Conservation (phyloP, 371 early-diverging fungal genomes). For the Dentiscutata heterogama region DNA sequence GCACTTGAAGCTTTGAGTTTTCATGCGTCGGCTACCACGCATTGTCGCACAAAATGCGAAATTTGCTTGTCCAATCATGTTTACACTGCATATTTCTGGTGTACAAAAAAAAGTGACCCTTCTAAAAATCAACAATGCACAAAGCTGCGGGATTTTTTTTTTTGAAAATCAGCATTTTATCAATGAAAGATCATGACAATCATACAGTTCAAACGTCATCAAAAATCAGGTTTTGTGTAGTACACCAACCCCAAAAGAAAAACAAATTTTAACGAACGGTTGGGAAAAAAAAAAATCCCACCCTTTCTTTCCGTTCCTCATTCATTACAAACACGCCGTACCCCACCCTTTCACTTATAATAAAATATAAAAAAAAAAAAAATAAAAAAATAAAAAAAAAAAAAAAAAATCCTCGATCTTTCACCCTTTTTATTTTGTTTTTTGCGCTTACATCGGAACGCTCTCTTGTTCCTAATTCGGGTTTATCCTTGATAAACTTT, state of each 20-base stretch:
- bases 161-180: not conserved
- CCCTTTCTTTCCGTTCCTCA: slow-evolving; percentile 1
- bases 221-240: slow-evolving; percentile 18
- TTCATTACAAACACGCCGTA: not conserved
- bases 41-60: too few relatives aligned
- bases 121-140: too few relatives aligned
- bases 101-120: too few relatives aligned
- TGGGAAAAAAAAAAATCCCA: slow-evolving; percentile 15
- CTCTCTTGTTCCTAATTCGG: slow-evolving; percentile 22
- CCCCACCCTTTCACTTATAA: not conserved
- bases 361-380: not conserved
- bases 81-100: too few relatives aligned
- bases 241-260: slow-evolving; percentile 18
- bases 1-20: too few relatives aligned
- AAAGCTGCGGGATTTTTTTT: not conserved
- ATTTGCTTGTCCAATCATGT: too few relatives aligned
- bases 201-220: slow-evolving; percentile 1
- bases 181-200: slow-evolving; percentile 1
- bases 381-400: not conserved
- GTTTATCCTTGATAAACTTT: slow-evolving; percentile 32
- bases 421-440: slow-evolving; percentile 3
- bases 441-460: slow-evolving; percentile 28
- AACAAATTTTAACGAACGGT: slow-evolving; percentile 31
- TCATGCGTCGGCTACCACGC: too few relatives aligned
- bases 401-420: slow-evolving; percentile 28